Evolutionary conservation across 139 green algal species (phyloP), one percentile per base, ranked within the genome.

Genomic region (Pseudopediastrum boryanum): DNA sequence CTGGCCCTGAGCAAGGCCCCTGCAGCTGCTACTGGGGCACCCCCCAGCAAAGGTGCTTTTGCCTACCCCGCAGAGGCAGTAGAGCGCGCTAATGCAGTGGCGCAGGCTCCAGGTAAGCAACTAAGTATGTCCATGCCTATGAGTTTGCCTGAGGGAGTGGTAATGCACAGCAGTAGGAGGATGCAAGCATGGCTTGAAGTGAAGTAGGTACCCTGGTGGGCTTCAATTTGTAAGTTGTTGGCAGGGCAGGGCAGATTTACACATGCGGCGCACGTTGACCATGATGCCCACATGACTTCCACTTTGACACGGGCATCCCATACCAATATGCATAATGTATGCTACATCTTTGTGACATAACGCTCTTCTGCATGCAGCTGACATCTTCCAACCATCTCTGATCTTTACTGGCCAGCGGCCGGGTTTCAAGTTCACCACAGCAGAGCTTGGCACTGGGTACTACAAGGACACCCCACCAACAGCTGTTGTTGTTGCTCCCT

Each of bases 381-480:
- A 72, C 36, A 9, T 56, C 35, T 81, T 81, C 61, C 35, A 66
- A 63, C 31, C 74, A 9, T 64, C 44, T 12, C 25, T 8, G 3
- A 39, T 23, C 5, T 81, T 58, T 25, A n/a, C 48, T 33, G 74
- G 74, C 3, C 44, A 62, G 4, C 51, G 62, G 12, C 23, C 62
- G 9, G 74, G 74, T 25, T 74, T 67, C 43, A 63, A 67, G 1
- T 81, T 58, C 62, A 81, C 44, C 9, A 74, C 61, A 27, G 46
- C 62, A 6, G 1, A 29, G 33, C 46, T 67, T 35, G 74, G 74
- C n/a, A 72, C 63, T 16, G 74, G 74, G 25, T 81, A 81, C 46
- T 81, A 81, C 46, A 81, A 66, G 74, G 74, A 81, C 46, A 52
- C 36, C 1, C 44, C 74, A 29, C 50, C 48, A 62, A 44, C 67